These are phyloP conservation scores for Hemileccinum rubropunctum DNA, from an alignment of 768 basidiomycete species.

Conservation along the genomic window DNA sequence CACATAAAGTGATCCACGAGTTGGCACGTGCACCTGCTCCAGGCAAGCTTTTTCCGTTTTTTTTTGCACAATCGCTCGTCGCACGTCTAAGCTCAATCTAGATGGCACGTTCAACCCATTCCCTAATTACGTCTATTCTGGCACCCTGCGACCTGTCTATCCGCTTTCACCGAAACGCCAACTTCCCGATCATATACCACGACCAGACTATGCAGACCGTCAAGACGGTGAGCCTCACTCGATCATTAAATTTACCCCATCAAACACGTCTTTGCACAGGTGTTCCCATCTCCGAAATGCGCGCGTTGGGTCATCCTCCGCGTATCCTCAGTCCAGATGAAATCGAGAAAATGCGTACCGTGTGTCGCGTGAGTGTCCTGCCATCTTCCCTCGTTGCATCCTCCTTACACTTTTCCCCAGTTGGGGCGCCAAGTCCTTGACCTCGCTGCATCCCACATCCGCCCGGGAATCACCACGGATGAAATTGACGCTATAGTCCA, in stretches of 20 bases:
- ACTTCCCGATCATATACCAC: constrained; percentile 79
- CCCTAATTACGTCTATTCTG: constrained; percentile 74
- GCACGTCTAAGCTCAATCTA: constrained; percentile 23
- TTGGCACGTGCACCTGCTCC: constrained; percentile 40
- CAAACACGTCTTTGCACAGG: constrained; percentile 38
- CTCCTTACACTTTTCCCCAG: constrained; percentile 38
- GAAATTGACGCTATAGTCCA: constrained; percentile 94
- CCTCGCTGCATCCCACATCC: constrained; percentile 78
- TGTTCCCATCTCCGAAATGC: constrained; percentile 56
- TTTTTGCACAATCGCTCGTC: neutral
- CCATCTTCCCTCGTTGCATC: neutral
- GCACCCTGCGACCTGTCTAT: constrained; percentile 76
- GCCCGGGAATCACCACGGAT: constrained; percentile 94
- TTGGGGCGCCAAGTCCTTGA: constrained; percentile 92
- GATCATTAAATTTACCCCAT: neutral
- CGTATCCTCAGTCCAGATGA: constrained; percentile 68
- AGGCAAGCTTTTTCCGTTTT: constrained; percentile 11
- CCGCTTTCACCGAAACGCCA: constrained; percentile 77
- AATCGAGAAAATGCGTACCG: constrained; percentile 85
- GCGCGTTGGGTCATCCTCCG: constrained; percentile 57
- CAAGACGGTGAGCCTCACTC: constrained; percentile 51
- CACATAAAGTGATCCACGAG: constrained; percentile 75
- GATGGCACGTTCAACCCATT: constrained; percentile 83
- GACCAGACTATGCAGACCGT: constrained; percentile 78
- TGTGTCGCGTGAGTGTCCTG: constrained; percentile 65